Conservation (phyloP, 331 rosid species). For the Pyracantha coccinea region DNA sequence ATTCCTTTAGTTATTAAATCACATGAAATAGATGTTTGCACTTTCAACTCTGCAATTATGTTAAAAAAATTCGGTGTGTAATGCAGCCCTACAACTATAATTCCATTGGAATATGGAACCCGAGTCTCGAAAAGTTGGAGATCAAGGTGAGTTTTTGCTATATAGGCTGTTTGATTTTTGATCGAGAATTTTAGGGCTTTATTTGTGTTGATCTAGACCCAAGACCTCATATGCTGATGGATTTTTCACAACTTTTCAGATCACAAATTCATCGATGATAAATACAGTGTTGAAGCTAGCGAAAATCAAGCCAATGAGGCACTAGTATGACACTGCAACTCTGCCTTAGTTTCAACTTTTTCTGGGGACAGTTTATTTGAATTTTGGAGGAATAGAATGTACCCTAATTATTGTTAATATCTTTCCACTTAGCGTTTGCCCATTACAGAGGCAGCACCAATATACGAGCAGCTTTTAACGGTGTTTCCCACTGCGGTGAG, state of each 20-base stretch:
- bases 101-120: not conserved
- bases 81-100: not conserved
- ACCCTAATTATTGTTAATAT: not conserved
- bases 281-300: slow-evolving; percentile 22
- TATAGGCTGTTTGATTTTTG: not conserved
- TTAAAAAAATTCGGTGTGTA: not conserved
- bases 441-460: slow-evolving; percentile 70
- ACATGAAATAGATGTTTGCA: not conserved
- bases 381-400: not conserved
- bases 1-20: not conserved
- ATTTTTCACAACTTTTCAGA: not conserved
- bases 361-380: not conserved
- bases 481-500: slow-evolving; percentile 85
- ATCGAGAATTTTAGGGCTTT: not conserved
- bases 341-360: not conserved
- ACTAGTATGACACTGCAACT: slow-evolving; percentile 3
- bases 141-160: not conserved
- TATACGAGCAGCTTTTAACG: slow-evolving; percentile 78
- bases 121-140: not conserved
- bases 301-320: slow-evolving; percentile 23
- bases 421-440: slow-evolving; percentile 53
- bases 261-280: slow-evolving; percentile 11
- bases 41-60: not conserved
- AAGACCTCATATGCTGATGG: not conserved
- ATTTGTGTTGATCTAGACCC: no score